These are phyloP conservation scores for Phyllosticta citrichinensis DNA, from an alignment of 2,329 filamentous ascomycete species.

Conservation along the genomic window DNA sequence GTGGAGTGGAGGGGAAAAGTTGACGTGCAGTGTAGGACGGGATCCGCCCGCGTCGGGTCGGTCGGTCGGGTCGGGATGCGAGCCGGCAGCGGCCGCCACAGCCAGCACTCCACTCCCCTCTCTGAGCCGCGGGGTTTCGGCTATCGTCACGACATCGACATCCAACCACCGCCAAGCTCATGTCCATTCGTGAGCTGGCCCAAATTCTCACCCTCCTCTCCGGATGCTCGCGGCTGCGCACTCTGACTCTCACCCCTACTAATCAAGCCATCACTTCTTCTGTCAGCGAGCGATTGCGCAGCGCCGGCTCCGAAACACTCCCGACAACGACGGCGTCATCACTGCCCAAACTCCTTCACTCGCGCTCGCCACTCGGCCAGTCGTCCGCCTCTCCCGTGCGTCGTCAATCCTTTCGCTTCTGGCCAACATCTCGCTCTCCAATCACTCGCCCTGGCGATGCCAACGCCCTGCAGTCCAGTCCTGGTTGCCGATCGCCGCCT, in stretches of 20 bases:
- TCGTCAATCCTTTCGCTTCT: neutral
- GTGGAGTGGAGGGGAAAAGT: neutral
- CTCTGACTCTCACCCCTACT: neutral
- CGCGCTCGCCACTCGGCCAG: neutral
- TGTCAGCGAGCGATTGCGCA: neutral
- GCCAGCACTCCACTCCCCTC: no score
- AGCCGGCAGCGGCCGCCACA: neutral
- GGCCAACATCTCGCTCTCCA: neutral
- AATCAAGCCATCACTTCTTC: neutral
- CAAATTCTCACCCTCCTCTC: neutral
- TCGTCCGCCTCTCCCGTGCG: neutral
- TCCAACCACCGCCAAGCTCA: no score
- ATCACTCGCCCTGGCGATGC: neutral
- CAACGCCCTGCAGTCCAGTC: neutral
- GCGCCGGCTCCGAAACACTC: neutral
- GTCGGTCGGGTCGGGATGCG: neutral
- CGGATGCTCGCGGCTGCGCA: constrained; percentile 6
- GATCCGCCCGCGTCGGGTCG: neutral
- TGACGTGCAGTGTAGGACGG: neutral
- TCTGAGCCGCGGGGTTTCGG: neutral
- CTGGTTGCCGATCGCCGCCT: neutral
- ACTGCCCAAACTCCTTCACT: neutral
- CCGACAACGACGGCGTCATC: neutral
- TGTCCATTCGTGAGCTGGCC: no score
- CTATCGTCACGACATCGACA: neutral